A percentile compares a stretch with the other conserved stretches of the same genome.
Conservation (phyloP, 1,284 basidiomycete genomes). For the Pascua guehoae region DNA sequence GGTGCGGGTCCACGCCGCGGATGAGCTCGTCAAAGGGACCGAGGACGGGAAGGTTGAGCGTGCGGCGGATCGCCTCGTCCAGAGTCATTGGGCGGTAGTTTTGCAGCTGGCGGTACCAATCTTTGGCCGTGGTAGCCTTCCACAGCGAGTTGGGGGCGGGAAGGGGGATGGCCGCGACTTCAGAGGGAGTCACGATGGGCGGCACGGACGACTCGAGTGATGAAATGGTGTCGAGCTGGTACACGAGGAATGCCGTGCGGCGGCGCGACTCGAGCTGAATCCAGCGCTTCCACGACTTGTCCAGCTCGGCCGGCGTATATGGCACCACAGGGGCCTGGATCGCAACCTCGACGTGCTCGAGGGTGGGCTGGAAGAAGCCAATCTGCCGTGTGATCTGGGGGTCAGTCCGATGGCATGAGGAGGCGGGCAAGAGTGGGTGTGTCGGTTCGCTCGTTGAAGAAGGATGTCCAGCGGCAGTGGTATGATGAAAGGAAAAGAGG, state of each 20-base stretch:
- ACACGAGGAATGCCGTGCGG: conserved; percentile 50
- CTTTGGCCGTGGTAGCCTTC: conserved; percentile 46
- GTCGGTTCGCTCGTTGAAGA: not conserved
- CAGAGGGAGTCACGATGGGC: conserved; percentile 41
- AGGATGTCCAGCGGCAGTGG: not conserved
- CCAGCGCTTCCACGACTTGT: conserved; percentile 49
- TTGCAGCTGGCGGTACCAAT: conserved; percentile 43
- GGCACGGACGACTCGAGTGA: conserved; percentile 49
- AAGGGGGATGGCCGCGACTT: conserved; percentile 46
- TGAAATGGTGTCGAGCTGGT: conserved; percentile 51
- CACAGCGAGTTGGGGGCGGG: conserved; percentile 51
- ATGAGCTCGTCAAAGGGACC: conserved; percentile 41
- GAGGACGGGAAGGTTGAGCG: conserved; percentile 40
- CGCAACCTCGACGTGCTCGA: conserved; percentile 36
- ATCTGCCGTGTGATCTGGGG: conserved; percentile 48
- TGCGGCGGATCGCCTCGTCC: conserved; percentile 44
- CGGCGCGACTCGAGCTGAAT: conserved; percentile 49
- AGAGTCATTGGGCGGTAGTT: conserved; percentile 40
- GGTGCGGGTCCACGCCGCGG: conserved; percentile 34
- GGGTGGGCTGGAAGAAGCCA: conserved; percentile 44
- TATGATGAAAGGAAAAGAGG: not conserved
- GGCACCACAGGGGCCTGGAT: conserved; percentile 30
- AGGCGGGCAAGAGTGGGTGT: not conserved
- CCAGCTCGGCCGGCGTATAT: conserved; percentile 38
- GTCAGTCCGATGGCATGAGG: not conserved